Percentiles rank a stretch among this genome's conserved stretches.
Conservation (phyloP, 495 filamentous ascomycete genomes). For the Penicillium canescens region DNA sequence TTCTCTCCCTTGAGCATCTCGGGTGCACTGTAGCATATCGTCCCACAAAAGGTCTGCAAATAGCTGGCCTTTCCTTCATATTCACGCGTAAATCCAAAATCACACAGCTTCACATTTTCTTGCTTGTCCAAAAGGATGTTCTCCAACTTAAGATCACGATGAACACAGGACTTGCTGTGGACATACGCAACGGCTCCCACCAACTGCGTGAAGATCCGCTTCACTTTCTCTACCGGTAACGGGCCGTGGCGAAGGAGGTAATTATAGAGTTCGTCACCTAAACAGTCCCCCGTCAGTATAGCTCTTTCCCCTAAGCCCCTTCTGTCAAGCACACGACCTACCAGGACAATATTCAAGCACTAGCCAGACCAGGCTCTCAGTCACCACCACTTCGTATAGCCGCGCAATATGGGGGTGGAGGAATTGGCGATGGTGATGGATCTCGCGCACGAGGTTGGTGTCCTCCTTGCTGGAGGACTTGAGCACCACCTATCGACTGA, state of each 20-base stretch:
- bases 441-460: slow-evolving; percentile 91
- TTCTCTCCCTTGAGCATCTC: slow-evolving; percentile 99
- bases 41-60: slow-evolving; percentile 96
- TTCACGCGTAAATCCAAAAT: slow-evolving; percentile 97
- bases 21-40: slow-evolving; percentile 94
- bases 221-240: slow-evolving; percentile 83
- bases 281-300: slow-evolving; percentile 2
- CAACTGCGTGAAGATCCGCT: slow-evolving; percentile 93
- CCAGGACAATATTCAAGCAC: slow-evolving; percentile 96
- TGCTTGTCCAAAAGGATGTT: slow-evolving; percentile 97
- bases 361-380: slow-evolving; percentile 91
- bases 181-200: slow-evolving; percentile 96
- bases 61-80: slow-evolving; percentile 96
- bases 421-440: slow-evolving; percentile 98
- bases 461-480: slow-evolving; percentile 97
- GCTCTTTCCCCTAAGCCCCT: background rate
- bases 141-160: slow-evolving; percentile 94
- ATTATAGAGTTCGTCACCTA: slow-evolving; percentile 96
- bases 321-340: slow-evolving; percentile 38
- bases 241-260: slow-evolving; percentile 86
- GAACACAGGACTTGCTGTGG: slow-evolving; percentile 92
- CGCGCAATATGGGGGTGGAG: slow-evolving; percentile 96
- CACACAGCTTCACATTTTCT: slow-evolving; percentile 97
- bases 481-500: slow-evolving; percentile 74
- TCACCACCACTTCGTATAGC: slow-evolving; percentile 96